These are phyloP conservation scores for Fusarium agapanthi DNA, from an alignment of 2,329 filamentous ascomycete genomes.

Conservation along the genomic window DNA sequence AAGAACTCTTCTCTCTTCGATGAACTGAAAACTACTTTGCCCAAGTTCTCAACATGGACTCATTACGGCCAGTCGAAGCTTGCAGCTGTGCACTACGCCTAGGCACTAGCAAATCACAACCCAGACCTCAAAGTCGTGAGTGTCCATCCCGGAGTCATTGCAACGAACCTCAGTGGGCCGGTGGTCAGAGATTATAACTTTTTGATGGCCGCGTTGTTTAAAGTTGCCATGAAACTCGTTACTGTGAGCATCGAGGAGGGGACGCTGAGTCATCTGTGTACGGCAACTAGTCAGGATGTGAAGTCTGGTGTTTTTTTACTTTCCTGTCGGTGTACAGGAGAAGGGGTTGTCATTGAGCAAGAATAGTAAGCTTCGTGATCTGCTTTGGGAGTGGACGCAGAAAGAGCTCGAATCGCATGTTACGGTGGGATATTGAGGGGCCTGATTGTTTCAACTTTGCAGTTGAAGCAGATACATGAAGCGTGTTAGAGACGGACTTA, in stretches of 20 bases:
- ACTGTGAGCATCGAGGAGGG: not conserved
- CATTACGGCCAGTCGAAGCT: not conserved
- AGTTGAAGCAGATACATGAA: fast-evolving
- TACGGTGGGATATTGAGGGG: not conserved
- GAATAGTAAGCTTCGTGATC: not conserved
- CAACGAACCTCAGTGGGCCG: not conserved
- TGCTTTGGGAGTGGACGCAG: not conserved
- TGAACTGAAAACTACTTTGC: not conserved
- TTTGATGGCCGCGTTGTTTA: not conserved
- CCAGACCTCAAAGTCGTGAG: not conserved
- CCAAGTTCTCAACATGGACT: not conserved
- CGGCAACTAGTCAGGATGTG: not conserved
- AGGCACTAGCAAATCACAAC: not conserved
- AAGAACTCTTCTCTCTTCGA: not conserved
- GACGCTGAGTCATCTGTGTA: not conserved
- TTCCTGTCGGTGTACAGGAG: not conserved
- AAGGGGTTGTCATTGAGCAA: not conserved
- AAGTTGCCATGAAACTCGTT: not conserved
- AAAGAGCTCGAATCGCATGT: not conserved
- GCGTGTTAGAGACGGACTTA: too few species aligned
- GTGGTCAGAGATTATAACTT: not conserved
- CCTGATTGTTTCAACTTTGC: not conserved
- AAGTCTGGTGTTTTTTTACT: not conserved
- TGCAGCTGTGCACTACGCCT: not conserved
- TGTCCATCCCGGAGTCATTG: not conserved